Conservation (phyloP, 2,329 filamentous ascomycete species). For the Colletotrichum magnum region DNA sequence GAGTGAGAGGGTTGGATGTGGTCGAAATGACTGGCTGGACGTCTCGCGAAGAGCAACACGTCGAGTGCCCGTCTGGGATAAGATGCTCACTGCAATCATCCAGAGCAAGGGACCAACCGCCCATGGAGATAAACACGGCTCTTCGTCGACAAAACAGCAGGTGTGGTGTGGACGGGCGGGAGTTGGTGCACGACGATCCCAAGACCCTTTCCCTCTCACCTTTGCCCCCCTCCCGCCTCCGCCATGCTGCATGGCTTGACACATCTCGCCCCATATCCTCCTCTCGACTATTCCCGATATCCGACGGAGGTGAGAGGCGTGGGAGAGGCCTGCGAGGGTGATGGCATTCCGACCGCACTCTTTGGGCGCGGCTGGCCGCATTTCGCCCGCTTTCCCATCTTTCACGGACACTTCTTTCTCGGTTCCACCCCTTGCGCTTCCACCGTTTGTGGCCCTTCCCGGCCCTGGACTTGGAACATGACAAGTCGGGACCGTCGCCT, state of each 20-base stretch:
- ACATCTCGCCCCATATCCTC: no score
- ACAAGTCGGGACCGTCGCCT: slow-evolving; percentile 2
- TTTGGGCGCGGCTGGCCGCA: slow-evolving; percentile 30
- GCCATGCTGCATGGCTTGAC: slow-evolving; percentile 1
- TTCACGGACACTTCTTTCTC: neutral
- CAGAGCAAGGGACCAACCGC: neutral
- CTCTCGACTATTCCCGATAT: slow-evolving; percentile 13
- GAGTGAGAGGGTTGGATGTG: neutral
- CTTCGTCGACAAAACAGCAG: neutral
- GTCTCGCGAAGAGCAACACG: neutral
- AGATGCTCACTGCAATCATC: neutral
- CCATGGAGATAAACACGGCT: neutral
- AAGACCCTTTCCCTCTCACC: slow-evolving; percentile 1
- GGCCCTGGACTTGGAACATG: neutral
- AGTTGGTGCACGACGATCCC: slow-evolving; percentile 15
- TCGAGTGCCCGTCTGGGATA: neutral
- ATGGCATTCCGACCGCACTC: slow-evolving; percentile 32
- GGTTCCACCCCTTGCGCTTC: neutral
- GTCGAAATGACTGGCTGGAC: no score
- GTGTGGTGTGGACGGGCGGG: neutral
- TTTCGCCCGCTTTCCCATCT: neutral
- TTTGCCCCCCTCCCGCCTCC: slow-evolving; percentile 2
- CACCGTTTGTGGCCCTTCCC: no score
- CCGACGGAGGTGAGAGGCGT: slow-evolving; percentile 15
- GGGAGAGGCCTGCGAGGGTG: slow-evolving; percentile 15